phyloP scores from a whole-genome alignment of 2,329 filamentous ascomycete species.

The Elsinoe batatas region DNA sequence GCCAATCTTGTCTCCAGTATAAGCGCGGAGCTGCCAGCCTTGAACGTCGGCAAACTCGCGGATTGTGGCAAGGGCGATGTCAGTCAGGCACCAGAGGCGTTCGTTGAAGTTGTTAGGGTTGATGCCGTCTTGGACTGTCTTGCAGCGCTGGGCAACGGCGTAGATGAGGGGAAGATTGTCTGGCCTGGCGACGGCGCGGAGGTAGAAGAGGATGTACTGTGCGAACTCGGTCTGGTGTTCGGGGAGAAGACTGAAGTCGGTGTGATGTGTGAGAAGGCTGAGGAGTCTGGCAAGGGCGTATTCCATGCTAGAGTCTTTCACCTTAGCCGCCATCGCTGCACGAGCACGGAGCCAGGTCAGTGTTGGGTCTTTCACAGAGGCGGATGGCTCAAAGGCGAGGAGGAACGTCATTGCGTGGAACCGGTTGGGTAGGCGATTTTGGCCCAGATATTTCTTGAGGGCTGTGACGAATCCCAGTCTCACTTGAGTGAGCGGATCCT shows the following conservation, averaged over 20 bases:
- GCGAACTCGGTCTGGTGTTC: slow-evolving; percentile 71
- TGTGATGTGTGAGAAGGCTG: slow-evolving; percentile 84
- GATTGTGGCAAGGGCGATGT: slow-evolving; percentile 73
- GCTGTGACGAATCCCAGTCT: slow-evolving; percentile 71
- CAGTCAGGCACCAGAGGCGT: slow-evolving; percentile 75
- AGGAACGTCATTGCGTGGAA: slow-evolving; percentile 89
- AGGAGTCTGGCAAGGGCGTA: slow-evolving; percentile 71
- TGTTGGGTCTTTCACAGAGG: slow-evolving; percentile 61
- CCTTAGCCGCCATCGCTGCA: slow-evolving; percentile 52
- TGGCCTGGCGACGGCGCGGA: slow-evolving; percentile 71
- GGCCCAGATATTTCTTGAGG: slow-evolving; percentile 80
- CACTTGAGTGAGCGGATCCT: slow-evolving; percentile 65
- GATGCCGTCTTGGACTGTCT: slow-evolving; percentile 77
- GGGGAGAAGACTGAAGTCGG: slow-evolving; percentile 63
- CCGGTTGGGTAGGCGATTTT: slow-evolving; percentile 57
- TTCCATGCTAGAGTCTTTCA: slow-evolving; percentile 58
- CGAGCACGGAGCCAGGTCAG: slow-evolving; percentile 85
- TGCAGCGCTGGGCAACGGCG: slow-evolving; percentile 85
- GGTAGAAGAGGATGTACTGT: slow-evolving; percentile 82
- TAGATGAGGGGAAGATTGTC: slow-evolving; percentile 82
- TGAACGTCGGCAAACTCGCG: slow-evolving; percentile 78
- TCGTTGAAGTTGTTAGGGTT: slow-evolving; percentile 52
- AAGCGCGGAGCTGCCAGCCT: slow-evolving; percentile 77
- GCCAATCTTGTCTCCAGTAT: slow-evolving; percentile 62
- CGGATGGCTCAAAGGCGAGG: slow-evolving; percentile 77